These are phyloP conservation scores for Taphrina pruni DNA, from an alignment of 1,139 yeast genomes.

Conservation along the genomic window DNA sequence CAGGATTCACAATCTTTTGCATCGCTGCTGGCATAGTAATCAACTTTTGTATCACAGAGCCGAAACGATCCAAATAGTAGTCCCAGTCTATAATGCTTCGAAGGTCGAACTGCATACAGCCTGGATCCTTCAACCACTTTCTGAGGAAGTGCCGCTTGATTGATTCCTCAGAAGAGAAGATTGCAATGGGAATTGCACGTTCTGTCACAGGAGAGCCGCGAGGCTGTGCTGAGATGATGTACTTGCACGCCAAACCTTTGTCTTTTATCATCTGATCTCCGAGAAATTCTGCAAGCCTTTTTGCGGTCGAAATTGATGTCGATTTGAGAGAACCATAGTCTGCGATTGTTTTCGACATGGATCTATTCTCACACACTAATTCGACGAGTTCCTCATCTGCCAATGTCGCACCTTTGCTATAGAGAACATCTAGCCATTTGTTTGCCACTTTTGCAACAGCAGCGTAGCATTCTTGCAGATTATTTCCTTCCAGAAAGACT, in stretches of 20 bases:
- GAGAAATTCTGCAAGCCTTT: slow-evolving; percentile 87
- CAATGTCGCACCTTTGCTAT: slow-evolving; percentile 80
- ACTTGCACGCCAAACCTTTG: slow-evolving; percentile 94
- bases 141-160: slow-evolving; percentile 70
- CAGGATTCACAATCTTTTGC: slow-evolving; percentile 89
- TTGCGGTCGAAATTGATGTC: slow-evolving; percentile 94
- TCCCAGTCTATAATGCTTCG: slow-evolving; percentile 91
- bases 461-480: slow-evolving; percentile 77
- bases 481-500: slow-evolving; percentile 81
- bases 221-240: slow-evolving; percentile 87
- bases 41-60: slow-evolving; percentile 91
- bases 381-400: slow-evolving; percentile 95
- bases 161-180: slow-evolving; percentile 78
- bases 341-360: slow-evolving; percentile 88
- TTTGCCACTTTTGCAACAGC: slow-evolving; percentile 94
- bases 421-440: slow-evolving; percentile 93
- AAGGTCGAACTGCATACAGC: slow-evolving; percentile 83
- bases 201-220: slow-evolving; percentile 89
- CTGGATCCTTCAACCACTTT: slow-evolving; percentile 84
- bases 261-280: slow-evolving; percentile 98
- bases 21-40: slow-evolving; percentile 97
- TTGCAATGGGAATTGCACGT: slow-evolving; percentile 94
- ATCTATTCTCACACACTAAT: slow-evolving; percentile 92
- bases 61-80: slow-evolving; percentile 87
- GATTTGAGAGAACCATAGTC: slow-evolving; percentile 93